Evolutionary conservation across 306 rosid species (phyloP).

Genomic region (Citrullus amarus): DNA sequence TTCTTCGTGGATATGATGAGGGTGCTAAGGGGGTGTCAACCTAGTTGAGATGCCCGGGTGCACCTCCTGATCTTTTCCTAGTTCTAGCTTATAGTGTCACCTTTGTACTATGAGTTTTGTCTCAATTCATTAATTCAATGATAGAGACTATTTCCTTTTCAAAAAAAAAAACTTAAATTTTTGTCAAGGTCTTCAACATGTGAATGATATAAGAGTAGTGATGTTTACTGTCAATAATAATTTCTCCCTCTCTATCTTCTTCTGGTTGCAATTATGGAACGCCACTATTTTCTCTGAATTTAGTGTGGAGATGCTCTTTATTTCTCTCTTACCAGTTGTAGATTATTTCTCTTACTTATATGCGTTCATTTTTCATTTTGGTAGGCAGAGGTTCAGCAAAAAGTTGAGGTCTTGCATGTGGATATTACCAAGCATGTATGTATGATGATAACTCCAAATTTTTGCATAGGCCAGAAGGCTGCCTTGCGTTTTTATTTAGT

Average conservation of each 20-base stretch:
- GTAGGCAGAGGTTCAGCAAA: conserved; percentile 71
- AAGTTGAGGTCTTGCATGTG: conserved; percentile 55
- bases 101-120: no score
- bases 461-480: neutral
- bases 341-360: conserved; percentile 5
- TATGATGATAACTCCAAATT: conserved; percentile 9
- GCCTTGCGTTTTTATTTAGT: neutral
- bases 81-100: no score
- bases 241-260: neutral
- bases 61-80: no score
- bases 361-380: conserved; percentile 12
- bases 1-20: no score
- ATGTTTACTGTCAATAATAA: neutral
- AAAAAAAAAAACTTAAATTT: neutral
- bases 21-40: no score
- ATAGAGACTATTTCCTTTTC: no score
- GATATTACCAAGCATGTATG: conserved; percentile 74
- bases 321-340: neutral
- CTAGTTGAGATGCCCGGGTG: no score
- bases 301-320: neutral
- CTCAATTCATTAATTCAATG: no score
- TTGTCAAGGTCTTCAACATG: neutral
- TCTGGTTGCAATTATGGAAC: neutral
- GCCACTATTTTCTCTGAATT: neutral
- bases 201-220: neutral